Evolutionary conservation across 352 stramenopile genomes (phyloP).

Genomic region (Pythium apleroticum): DNA sequence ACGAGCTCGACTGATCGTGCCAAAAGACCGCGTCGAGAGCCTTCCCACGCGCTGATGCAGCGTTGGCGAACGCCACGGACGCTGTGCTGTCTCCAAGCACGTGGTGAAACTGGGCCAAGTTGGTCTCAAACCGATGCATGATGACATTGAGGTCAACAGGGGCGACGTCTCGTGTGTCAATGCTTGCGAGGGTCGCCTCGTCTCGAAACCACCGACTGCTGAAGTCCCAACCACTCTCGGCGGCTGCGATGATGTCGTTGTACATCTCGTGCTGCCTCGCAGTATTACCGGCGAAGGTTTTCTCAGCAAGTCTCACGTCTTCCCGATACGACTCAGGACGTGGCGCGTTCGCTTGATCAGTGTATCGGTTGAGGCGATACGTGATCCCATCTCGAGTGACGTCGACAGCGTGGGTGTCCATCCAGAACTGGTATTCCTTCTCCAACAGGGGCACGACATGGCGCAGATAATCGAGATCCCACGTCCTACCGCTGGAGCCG

Average conservation of each 20-base stretch:
- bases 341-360: slow-evolving; percentile 18
- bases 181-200: slow-evolving; percentile 24
- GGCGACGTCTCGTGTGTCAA: slow-evolving; percentile 32
- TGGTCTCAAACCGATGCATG: slow-evolving; percentile 37
- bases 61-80: slow-evolving; percentile 13
- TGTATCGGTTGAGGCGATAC: slow-evolving; percentile 44
- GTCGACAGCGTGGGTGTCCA: slow-evolving; percentile 23
- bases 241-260: slow-evolving; percentile 36
- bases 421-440: slow-evolving; percentile 48
- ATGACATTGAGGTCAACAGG: slow-evolving; percentile 53
- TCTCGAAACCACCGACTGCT: slow-evolving; percentile 43
- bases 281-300: neutral
- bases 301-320: slow-evolving; percentile 31
- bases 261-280: slow-evolving; percentile 17
- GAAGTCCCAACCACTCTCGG: slow-evolving; percentile 64
- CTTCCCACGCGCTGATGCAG: slow-evolving; percentile 13
- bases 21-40: slow-evolving; percentile 39
- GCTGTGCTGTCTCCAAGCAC: slow-evolving; percentile 12
- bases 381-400: slow-evolving; percentile 15
- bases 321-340: slow-evolving; percentile 60
- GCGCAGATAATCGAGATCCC: slow-evolving; percentile 29
- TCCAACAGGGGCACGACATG: slow-evolving; percentile 29
- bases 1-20: slow-evolving; percentile 25
- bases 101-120: slow-evolving; percentile 33
- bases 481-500: neutral